phyloP scores from a whole-genome alignment of 129 eudicot species.

The Saposhnikovia divaricata region DNA sequence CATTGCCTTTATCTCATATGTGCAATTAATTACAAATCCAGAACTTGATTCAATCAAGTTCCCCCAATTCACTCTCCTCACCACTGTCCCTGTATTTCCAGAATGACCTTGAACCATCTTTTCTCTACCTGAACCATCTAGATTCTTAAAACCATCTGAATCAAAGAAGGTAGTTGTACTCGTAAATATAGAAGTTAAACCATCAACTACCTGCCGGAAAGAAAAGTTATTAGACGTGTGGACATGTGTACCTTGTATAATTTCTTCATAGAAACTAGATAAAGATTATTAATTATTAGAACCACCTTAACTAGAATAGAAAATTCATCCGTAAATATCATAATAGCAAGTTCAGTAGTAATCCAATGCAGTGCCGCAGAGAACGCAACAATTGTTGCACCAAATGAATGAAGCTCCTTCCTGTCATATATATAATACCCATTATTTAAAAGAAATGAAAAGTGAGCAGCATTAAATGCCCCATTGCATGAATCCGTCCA shows the following conservation, averaged over 20 bases:
- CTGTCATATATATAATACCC: conserved; percentile 36
- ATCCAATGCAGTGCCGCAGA: conserved; percentile 40
- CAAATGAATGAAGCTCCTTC: conserved; percentile 66
- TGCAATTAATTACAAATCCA: conserved; percentile 26
- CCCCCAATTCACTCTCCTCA: conserved; percentile 19
- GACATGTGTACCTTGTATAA: background rate
- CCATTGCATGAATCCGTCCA: background rate
- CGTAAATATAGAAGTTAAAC: conserved; percentile 28
- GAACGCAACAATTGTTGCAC: conserved; percentile 38
- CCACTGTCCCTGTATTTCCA: conserved; percentile 23
- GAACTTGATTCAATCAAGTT: conserved; percentile 18
- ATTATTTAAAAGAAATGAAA: conserved; percentile 1
- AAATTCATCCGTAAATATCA: conserved; percentile 62
- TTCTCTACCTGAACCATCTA: conserved; percentile 20
- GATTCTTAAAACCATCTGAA: conserved; percentile 21
- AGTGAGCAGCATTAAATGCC: background rate
- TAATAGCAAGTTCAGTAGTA: conserved; percentile 43
- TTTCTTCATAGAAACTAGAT: conserved; percentile 9
- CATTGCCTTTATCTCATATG: conserved; percentile 45
- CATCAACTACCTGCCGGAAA: conserved; percentile 42
- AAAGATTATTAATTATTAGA: background rate
- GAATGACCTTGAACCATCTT: conserved; percentile 25
- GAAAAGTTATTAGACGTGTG: conserved; percentile 8
- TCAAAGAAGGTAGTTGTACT: conserved; percentile 16
- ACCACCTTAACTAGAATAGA: conserved; percentile 52